Percentiles rank a stretch among this genome's conserved stretches.
Conservation (phyloP, 306 rosid genomes). For the Glycine tomentella region DNA sequence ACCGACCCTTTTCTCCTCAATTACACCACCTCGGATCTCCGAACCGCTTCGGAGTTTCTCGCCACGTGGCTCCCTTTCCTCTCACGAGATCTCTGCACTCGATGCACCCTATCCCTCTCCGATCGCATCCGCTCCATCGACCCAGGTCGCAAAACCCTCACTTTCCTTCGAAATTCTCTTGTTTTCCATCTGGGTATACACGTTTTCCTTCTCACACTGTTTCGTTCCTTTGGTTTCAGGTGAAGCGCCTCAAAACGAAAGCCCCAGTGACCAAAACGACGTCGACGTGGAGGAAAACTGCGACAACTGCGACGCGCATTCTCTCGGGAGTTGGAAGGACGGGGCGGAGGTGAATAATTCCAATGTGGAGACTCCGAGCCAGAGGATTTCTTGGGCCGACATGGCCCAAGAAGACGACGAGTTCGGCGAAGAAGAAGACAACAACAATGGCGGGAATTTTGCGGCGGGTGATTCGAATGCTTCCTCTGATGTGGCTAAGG, state of each 20-base stretch:
- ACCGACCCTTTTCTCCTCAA: conserved; percentile 67
- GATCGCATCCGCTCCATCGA: conserved; percentile 77
- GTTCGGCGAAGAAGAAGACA: conserved; percentile 63
- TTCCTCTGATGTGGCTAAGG: conserved; percentile 45
- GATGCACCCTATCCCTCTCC: conserved; percentile 67
- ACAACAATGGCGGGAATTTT: conserved; percentile 27
- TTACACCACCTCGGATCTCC: conserved; percentile 75
- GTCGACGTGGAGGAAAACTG: conserved; percentile 30
- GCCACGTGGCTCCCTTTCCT: conserved; percentile 90
- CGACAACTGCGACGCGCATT: conserved; percentile 59
- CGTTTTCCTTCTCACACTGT: neutral
- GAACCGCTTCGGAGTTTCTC: conserved; percentile 90
- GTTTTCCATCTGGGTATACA: neutral
- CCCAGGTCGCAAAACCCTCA: conserved; percentile 56
- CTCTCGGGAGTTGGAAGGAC: conserved; percentile 70
- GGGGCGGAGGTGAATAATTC: conserved; percentile 54
- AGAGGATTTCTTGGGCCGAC: conserved; percentile 93
- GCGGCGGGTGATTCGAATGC: conserved; percentile 42
- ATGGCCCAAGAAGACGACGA: conserved; percentile 97
- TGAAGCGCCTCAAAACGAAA: conserved; percentile 11
- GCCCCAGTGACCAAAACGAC: conserved; percentile 33
- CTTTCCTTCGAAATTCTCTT: neutral
- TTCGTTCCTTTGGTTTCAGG: neutral
- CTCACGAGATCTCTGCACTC: conserved; percentile 77
- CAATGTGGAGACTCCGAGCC: conserved; percentile 43